Conservation (phyloP, 116 monocot species). For the Cymodocea nodosa region DNA sequence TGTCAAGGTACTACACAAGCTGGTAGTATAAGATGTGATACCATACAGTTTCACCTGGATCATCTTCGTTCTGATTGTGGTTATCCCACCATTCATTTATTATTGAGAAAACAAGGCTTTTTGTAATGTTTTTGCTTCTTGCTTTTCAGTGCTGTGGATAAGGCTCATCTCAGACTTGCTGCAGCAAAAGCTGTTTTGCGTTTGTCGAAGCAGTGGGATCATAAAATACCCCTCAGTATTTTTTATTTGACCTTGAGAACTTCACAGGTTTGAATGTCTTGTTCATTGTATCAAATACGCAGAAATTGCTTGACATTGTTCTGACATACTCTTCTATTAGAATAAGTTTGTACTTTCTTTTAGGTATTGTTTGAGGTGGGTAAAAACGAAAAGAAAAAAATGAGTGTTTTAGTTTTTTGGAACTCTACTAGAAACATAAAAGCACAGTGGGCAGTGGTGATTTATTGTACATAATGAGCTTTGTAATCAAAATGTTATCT, state of each 20-base stretch:
- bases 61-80: constrained; percentile 4
- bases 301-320: not conserved
- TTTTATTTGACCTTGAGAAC: constrained; percentile 70
- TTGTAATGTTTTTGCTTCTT: not conserved
- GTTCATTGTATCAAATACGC: not conserved
- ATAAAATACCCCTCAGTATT: constrained; percentile 71
- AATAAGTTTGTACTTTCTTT: no score
- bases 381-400: no score
- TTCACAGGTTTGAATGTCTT: constrained; percentile 49
- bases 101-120: not conserved
- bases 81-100: not conserved
- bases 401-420: no score
- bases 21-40: constrained; percentile 13
- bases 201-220: constrained; percentile 91
- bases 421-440: no score
- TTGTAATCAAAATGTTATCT: no score
- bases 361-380: no score
- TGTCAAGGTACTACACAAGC: constrained; percentile 34
- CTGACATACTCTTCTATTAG: not conserved
- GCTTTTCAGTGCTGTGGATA: constrained; percentile 57
- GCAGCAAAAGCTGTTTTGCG: constrained; percentile 87
- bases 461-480: no score
- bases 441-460: no score
- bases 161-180: constrained; percentile 79
- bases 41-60: not conserved